Conservation (phyloP, 345 rosid species). For the Punica granatum region DNA sequence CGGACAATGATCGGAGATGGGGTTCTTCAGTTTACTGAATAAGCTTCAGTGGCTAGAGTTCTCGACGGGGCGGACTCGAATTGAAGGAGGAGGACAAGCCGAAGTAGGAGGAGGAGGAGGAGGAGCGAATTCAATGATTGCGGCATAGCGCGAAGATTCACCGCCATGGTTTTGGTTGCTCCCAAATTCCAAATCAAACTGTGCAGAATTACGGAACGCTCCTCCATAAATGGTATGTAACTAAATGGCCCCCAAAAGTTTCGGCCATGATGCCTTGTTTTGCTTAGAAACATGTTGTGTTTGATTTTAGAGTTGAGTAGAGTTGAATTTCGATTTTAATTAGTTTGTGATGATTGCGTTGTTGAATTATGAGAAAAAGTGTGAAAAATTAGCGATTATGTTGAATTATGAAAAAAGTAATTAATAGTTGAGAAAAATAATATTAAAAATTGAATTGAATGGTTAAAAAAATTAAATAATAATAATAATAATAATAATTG, state of each 20-base stretch:
- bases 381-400: too few species aligned
- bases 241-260: not conserved
- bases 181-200: not conserved
- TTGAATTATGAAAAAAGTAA: too few species aligned
- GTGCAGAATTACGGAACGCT: not conserved
- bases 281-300: too few species aligned
- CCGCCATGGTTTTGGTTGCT: conserved; percentile 4
- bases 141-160: conserved; percentile 7
- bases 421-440: too few species aligned
- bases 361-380: too few species aligned
- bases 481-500: too few species aligned
- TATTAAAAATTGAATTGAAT: too few species aligned
- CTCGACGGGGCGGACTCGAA: conserved; percentile 1
- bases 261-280: not conserved
- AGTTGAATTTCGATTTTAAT: too few species aligned
- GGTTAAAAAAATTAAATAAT: too few species aligned
- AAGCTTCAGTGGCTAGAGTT: not conserved
- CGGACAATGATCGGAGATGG: not conserved
- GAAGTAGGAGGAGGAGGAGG: not conserved
- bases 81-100: not conserved
- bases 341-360: too few species aligned
- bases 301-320: too few species aligned
- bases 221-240: not conserved
- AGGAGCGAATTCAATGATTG: not conserved
- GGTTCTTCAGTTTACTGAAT: not conserved